These are phyloP conservation scores for Yarrowia keelungensis DNA, from an alignment of 805 yeast genomes.

Conservation along the genomic window DNA sequence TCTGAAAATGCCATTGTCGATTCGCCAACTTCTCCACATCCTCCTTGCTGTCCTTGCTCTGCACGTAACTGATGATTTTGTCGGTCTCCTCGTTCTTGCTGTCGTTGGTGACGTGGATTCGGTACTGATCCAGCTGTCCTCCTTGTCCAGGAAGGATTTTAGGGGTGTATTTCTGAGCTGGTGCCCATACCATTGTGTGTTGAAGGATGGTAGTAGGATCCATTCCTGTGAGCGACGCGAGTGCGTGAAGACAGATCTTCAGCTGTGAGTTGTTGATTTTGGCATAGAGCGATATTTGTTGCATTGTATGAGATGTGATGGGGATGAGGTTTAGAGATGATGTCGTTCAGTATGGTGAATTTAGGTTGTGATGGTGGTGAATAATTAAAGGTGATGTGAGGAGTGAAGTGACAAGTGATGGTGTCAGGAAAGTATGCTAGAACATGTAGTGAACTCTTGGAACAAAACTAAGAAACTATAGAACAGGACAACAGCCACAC, in stretches of 20 bases:
- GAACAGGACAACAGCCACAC: too few relatives aligned
- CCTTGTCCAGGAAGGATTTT: constrained; percentile 49
- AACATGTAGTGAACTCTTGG: too few relatives aligned
- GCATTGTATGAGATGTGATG: constrained; percentile 48
- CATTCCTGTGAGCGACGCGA: constrained; percentile 52
- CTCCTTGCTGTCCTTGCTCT: constrained; percentile 15
- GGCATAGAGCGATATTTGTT: constrained; percentile 51
- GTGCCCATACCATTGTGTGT: constrained; percentile 49
- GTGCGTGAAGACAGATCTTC: constrained; percentile 47
- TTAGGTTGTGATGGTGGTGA: too few relatives aligned
- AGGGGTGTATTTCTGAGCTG: constrained; percentile 46
- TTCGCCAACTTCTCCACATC: constrained; percentile 21
- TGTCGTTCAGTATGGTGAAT: not conserved
- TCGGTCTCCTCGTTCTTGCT: constrained; percentile 22
- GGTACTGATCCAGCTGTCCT: constrained; percentile 50
- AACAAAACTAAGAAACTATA: too few relatives aligned
- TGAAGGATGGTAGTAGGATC: constrained; percentile 45
- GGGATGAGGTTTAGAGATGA: not conserved
- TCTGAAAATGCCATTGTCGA: constrained; percentile 46
- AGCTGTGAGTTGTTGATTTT: constrained; percentile 47
- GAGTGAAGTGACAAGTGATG: too few relatives aligned
- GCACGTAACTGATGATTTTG: constrained; percentile 22
- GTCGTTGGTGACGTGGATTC: constrained; percentile 43
- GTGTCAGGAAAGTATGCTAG: too few relatives aligned
- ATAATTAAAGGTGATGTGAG: too few relatives aligned